phyloP scores from a whole-genome alignment of 805 yeast genomes.

The Priceomyces castillae region DNA sequence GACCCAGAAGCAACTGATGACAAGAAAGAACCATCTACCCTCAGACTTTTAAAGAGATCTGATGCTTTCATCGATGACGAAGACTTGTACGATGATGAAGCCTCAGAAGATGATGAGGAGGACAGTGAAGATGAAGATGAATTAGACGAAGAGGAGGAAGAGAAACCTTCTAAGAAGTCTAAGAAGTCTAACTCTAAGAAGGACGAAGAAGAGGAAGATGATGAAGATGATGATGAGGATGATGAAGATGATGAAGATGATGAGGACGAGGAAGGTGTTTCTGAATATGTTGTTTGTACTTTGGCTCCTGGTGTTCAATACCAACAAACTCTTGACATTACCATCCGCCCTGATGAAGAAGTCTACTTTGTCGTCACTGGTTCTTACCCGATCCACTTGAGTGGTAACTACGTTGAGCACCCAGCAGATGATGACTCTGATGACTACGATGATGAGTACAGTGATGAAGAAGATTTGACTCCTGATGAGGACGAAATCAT shows the following conservation, averaged over 20 bases:
- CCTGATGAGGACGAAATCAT: slow-evolving; percentile 74
- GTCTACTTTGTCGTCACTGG: slow-evolving; percentile 94
- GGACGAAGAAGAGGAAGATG: slow-evolving; percentile 46
- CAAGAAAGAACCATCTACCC: slow-evolving; percentile 78
- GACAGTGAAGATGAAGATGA: slow-evolving; percentile 46
- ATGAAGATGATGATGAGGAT: slow-evolving; percentile 50
- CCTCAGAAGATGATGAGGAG: slow-evolving; percentile 45
- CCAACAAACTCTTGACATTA: slow-evolving; percentile 89
- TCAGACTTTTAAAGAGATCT: slow-evolving; percentile 79
- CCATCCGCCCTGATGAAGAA: slow-evolving; percentile 91
- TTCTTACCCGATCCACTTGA: slow-evolving; percentile 85
- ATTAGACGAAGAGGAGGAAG: slow-evolving; percentile 38
- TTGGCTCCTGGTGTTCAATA: slow-evolving; percentile 78
- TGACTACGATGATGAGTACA: slow-evolving; percentile 49
- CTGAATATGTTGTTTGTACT: slow-evolving; percentile 85
- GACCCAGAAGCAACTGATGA: slow-evolving; percentile 88
- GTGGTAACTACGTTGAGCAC: slow-evolving; percentile 95
- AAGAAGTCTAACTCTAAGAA: slow-evolving; percentile 20
- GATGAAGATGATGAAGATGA: slow-evolving; percentile 57
- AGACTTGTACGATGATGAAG: slow-evolving; percentile 42
- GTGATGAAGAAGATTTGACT: slow-evolving; percentile 50
- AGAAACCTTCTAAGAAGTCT: slow-evolving; percentile 23
- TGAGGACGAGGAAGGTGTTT: slow-evolving; percentile 71
- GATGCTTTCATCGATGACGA: slow-evolving; percentile 41
- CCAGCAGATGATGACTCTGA: slow-evolving; percentile 78